phyloP scores from a whole-genome alignment of 768 basidiomycete species.

The Mycena maculata region DNA sequence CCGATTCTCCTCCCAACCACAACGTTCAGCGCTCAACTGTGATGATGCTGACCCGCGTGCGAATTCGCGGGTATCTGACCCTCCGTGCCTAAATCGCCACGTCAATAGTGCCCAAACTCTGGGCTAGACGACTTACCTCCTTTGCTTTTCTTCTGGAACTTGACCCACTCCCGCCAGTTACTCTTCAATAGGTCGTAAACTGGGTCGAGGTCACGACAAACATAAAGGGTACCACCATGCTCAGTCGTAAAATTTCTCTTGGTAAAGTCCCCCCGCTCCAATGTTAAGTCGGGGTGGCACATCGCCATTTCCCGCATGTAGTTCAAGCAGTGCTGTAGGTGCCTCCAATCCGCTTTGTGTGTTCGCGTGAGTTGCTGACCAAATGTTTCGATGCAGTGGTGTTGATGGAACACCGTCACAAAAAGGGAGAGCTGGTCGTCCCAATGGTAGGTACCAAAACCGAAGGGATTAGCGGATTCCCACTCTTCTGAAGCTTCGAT shows the following conservation, averaged over 20 bases:
- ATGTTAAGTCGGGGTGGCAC: slow-evolving; percentile 47
- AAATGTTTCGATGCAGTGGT: slow-evolving; percentile 43
- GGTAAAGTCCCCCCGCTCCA: slow-evolving; percentile 42
- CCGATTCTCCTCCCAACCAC: too few species aligned
- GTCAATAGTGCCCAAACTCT: too few species aligned
- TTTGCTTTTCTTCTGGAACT: background rate
- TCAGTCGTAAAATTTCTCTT: slow-evolving; percentile 23
- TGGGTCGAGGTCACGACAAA: slow-evolving; percentile 36
- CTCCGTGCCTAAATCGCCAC: too few species aligned
- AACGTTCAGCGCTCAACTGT: too few species aligned
- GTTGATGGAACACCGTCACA: slow-evolving; percentile 44
- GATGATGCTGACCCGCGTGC: too few species aligned
- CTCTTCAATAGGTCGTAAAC: slow-evolving; percentile 29
- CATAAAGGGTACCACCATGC: slow-evolving; percentile 29
- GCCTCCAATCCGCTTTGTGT: slow-evolving; percentile 12
- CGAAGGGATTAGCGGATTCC: background rate
- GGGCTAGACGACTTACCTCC: background rate
- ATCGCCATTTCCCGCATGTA: slow-evolving; percentile 47
- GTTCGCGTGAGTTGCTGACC: slow-evolving; percentile 4
- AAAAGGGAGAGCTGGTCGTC: slow-evolving; percentile 28
- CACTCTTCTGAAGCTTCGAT: slow-evolving; percentile 1
- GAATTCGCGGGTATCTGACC: too few species aligned
- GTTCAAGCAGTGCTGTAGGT: slow-evolving; percentile 45
- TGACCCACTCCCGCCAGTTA: slow-evolving; percentile 1
- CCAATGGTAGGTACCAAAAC: background rate